Evolutionary conservation across 176 grass and related monocot genomes (phyloP).

Genomic region (Aegilops speltoides): DNA sequence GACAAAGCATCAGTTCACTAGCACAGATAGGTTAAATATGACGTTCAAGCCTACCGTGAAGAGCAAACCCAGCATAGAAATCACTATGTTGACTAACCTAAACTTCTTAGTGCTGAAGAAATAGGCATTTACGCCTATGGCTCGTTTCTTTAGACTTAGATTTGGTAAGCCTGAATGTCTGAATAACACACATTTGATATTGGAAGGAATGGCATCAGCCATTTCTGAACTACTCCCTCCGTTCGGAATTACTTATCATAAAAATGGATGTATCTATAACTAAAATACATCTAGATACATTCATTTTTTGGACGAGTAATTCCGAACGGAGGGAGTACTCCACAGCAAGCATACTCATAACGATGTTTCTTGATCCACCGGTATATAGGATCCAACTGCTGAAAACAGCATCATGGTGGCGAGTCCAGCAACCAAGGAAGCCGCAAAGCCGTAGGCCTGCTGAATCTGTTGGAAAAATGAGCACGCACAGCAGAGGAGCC

Average conservation of each 20-base stretch:
- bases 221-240: not conserved
- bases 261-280: too few species aligned
- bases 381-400: not conserved
- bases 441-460: constrained; percentile 73
- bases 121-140: not conserved
- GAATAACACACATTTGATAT: not conserved
- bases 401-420: constrained; percentile 47
- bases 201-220: not conserved
- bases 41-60: not conserved
- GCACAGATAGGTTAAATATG: not conserved
- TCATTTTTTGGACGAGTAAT: too few species aligned
- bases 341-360: not conserved
- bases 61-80: not conserved
- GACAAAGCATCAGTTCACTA: not conserved
- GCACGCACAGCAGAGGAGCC: too few species aligned
- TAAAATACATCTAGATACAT: too few species aligned
- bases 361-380: not conserved
- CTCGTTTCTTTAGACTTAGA: not conserved
- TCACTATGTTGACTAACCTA: not conserved
- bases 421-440: constrained; percentile 55
- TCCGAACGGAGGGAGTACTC: not conserved
- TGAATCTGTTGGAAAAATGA: constrained; percentile 16
- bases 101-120: not conserved
- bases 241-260: too few species aligned
- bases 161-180: not conserved